Base-by-base conservation (phyloP, 169 alveolate species). In the Eimeria sp. region DNA sequence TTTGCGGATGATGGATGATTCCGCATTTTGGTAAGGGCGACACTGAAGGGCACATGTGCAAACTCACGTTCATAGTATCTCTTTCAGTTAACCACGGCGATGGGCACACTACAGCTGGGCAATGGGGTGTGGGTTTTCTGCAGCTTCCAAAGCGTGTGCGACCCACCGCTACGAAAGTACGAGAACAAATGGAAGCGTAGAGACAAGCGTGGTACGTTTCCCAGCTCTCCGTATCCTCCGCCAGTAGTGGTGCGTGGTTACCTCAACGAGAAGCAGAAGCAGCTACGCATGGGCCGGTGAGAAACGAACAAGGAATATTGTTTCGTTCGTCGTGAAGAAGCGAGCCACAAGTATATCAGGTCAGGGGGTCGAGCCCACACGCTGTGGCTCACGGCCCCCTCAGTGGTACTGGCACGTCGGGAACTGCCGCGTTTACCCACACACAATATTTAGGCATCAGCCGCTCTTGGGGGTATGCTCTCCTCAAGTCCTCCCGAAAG, bases 141-240 rank as follows among this genome's bases (percentile, higher is more conserved):
- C 89, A 93, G 96, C 88, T 93, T 90, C 73, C 84, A 87, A 95
- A 98, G 97, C 89, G 97, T 98, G 54, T 98, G 99, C 84, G 99
- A 98, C 63, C 99, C 99, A 2, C 99, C 99, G 67, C 84, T 97
- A 40, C 94, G 98, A 14, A 96, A 97, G 49, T 98, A 98, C 87
- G 98, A 97, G 63, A 98, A 98, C 97, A 98, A 98, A 88, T 98
- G 99, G 99, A 97, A 97, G 96, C 98, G 98, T 10, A 83, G 97
- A 83, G 99, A 98, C 96, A 96, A 98, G 54, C 95, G 99, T 25
- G 99, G 99, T 6, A 98, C 97, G 95, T 97, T 97, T 58, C 98
- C 99, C n/a, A 63, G 92, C 63, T 88, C 93, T 49, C 96, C 96
- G 7, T 93, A 93, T 20, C 96, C 96, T 47, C 93, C 96, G 14